These are phyloP conservation scores for Gossypium ekmanianum DNA, from an alignment of 345 rosid species.

Conservation along the genomic window DNA sequence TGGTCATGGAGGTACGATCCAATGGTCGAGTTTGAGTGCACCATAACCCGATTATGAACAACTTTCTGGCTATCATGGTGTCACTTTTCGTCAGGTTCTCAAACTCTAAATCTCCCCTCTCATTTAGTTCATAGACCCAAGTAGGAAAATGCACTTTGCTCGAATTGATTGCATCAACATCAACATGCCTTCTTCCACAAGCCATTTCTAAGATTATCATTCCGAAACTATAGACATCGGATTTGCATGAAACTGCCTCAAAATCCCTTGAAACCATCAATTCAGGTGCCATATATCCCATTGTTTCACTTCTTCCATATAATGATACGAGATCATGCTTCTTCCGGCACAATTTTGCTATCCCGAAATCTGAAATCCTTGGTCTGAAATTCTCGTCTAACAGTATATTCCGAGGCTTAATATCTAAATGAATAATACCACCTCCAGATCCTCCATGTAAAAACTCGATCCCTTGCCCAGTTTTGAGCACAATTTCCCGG, in stretches of 20 bases:
- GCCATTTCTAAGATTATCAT: constrained; percentile 16
- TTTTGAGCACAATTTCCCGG: constrained; percentile 5
- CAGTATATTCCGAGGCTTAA: constrained; percentile 14
- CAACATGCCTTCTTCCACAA: background rate
- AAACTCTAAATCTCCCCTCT: constrained; percentile 14
- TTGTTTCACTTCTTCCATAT: background rate
- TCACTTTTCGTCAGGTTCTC: background rate
- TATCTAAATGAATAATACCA: background rate
- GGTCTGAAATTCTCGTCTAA: constrained; percentile 8
- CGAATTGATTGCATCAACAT: background rate
- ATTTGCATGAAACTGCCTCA: constrained; percentile 4
- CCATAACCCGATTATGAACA: constrained; percentile 35
- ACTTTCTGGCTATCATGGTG: constrained; percentile 22
- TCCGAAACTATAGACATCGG: constrained; percentile 17
- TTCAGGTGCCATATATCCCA: constrained; percentile 14
- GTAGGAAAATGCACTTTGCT: constrained; percentile 6
- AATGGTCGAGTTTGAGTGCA: constrained; percentile 32
- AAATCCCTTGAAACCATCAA: background rate
- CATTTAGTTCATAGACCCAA: constrained; percentile 17
- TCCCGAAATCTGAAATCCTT: constrained; percentile 3
- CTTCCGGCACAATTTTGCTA: background rate
- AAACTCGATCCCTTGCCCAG: background rate
- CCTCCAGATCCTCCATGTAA: background rate
- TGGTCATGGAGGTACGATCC: constrained; percentile 36
- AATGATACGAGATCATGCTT: background rate